phyloP scores from a whole-genome alignment of 805 yeast genomes.

The Brettanomyces anomalus region DNA sequence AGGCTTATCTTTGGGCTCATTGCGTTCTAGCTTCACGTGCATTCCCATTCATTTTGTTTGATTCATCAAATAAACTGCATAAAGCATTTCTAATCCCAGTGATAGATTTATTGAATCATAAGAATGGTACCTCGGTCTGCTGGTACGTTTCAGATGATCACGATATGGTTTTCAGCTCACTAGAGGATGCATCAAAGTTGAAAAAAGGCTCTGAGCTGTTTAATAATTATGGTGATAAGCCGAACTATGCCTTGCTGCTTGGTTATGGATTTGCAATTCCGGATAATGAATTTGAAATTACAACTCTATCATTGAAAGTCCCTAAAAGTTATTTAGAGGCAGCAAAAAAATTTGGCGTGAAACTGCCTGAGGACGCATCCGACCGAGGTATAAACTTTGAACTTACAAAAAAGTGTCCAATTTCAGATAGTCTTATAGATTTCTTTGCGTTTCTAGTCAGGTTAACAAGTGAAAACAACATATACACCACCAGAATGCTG shows the following conservation, averaged over 20 bases:
- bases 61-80: slow-evolving; percentile 18
- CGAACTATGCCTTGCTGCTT: slow-evolving; percentile 57
- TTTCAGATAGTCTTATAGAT: slow-evolving; percentile 36
- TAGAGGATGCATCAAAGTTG: slow-evolving; percentile 23
- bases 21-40: slow-evolving; percentile 68
- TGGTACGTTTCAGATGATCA: slow-evolving; percentile 38
- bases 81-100: slow-evolving; percentile 71
- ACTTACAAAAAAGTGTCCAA: slow-evolving; percentile 13
- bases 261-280: slow-evolving; percentile 69
- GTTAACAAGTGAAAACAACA: slow-evolving; percentile 35
- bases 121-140: slow-evolving; percentile 45
- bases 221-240: slow-evolving; percentile 74
- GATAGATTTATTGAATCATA: slow-evolving; percentile 70
- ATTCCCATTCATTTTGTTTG: slow-evolving; percentile 65
- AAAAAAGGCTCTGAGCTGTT: slow-evolving; percentile 48
- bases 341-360: slow-evolving; percentile 30
- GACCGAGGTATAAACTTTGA: slow-evolving; percentile 31
- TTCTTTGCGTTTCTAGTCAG: slow-evolving; percentile 49
- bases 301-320: slow-evolving; percentile 55
- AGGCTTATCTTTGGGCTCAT: slow-evolving; percentile 69
- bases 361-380: slow-evolving; percentile 31
- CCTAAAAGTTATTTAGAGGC: slow-evolving; percentile 19
- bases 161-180: slow-evolving; percentile 29
- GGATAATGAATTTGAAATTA: slow-evolving; percentile 42
- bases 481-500: slow-evolving; percentile 42